Conservation (phyloP, 148 eudicot genomes). For the Fagopyrum homotropicum region DNA sequence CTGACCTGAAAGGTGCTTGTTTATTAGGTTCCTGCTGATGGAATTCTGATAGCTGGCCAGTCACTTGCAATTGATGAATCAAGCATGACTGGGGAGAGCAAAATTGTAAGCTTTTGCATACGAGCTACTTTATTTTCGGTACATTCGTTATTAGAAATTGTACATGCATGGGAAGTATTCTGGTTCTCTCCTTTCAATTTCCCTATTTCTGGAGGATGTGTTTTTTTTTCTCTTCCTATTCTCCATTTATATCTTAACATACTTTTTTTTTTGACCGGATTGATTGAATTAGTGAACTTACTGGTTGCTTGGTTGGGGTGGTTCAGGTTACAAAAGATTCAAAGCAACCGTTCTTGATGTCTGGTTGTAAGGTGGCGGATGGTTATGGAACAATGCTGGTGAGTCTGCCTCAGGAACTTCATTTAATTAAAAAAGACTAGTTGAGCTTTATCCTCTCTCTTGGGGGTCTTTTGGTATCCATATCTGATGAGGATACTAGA, state of each 20-base stretch:
- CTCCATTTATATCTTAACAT: not conserved
- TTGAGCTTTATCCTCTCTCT: not conserved
- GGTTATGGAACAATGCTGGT: conserved; percentile 97
- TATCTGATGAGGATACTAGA: too few relatives aligned
- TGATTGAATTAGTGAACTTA: conserved; percentile 1
- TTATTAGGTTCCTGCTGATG: conserved; percentile 53
- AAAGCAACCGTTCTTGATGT: conserved; percentile 79
- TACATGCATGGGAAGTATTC: not conserved
- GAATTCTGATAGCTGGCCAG: conserved; percentile 30
- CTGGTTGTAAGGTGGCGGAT: conserved; percentile 97
- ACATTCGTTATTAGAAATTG: not conserved
- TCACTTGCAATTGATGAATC: conserved; percentile 37
- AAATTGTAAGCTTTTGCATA: conserved; percentile 44
- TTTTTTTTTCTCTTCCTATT: not conserved
- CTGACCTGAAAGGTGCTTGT: not conserved
- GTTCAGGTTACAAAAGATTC: conserved; percentile 60
- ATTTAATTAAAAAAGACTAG: not conserved
- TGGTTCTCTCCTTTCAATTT: not conserved
- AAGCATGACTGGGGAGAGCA: conserved; percentile 45
- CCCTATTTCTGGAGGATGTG: not conserved
- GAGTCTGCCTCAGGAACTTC: conserved; percentile 9
- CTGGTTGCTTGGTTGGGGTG: conserved; percentile 6
- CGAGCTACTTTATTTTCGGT: not conserved
- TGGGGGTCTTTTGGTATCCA: too few relatives aligned
- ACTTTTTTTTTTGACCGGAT: not conserved